Evolutionary conservation across 352 stramenopile species (phyloP).

Genomic region (Phytophthora crassamura): DNA sequence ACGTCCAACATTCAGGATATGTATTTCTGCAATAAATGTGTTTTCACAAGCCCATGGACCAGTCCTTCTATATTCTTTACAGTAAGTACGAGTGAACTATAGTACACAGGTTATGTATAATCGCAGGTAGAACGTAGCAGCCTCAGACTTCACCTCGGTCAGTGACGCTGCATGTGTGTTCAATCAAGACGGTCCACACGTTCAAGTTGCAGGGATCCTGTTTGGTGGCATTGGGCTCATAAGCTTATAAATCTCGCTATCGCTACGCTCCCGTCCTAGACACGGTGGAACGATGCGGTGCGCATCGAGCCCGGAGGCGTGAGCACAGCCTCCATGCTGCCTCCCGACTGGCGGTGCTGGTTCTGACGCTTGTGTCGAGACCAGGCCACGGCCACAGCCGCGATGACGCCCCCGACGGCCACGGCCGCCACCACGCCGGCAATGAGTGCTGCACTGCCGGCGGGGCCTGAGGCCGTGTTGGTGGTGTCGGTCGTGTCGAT

Average conservation of each 20-base stretch:
- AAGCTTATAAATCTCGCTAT: no score
- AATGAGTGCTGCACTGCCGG: neutral
- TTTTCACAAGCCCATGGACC: neutral
- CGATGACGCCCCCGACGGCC: constrained; percentile 14
- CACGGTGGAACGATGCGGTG: constrained; percentile 20
- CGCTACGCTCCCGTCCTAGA: constrained; percentile 6
- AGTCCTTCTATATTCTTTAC: neutral
- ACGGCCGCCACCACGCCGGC: constrained; percentile 5
- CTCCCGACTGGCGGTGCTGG: neutral
- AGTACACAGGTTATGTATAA: neutral
- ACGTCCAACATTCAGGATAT: constrained; percentile 1
- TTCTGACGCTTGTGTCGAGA: constrained; percentile 24
- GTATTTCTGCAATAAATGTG: neutral
- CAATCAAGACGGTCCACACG: no score
- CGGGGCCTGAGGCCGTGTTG: neutral
- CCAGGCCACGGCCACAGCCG: constrained; percentile 10
- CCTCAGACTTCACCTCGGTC: no score
- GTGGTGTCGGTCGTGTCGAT: constrained; percentile 18
- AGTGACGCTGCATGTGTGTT: no score
- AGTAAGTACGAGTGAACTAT: no score
- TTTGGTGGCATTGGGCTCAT: no score
- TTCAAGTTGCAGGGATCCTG: no score
- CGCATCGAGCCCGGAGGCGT: constrained; percentile 19
- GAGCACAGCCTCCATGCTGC: constrained; percentile 8
- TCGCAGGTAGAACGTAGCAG: no score